These are phyloP conservation scores for Erysimum cheiri DNA, from an alignment of 441 rosid species.

Conservation along the genomic window DNA sequence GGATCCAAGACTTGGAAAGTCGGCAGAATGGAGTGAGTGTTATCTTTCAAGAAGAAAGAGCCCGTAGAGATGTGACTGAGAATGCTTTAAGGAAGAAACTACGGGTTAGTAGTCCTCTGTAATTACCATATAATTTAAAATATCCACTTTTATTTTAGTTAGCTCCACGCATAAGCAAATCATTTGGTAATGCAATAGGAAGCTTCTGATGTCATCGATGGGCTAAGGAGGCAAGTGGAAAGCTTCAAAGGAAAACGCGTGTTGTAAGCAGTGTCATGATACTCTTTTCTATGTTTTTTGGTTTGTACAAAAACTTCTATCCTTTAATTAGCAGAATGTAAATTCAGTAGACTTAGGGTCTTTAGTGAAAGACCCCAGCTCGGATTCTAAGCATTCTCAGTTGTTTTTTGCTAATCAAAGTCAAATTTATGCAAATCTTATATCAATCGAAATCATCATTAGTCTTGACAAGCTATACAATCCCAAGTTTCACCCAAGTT, in stretches of 20 bases:
- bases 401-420: not conserved
- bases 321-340: slow-evolving; percentile 1
- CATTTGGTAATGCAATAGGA: slow-evolving; percentile 36
- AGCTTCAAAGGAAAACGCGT: slow-evolving; percentile 24
- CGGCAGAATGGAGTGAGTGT: slow-evolving; percentile 17
- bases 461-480: not conserved
- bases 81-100: slow-evolving; percentile 39
- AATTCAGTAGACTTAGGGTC: not conserved
- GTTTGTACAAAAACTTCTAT: slow-evolving; percentile 3
- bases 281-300: not conserved
- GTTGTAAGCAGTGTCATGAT: not conserved
- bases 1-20: slow-evolving; percentile 38
- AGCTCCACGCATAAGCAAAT: not conserved
- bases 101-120: slow-evolving; percentile 45
- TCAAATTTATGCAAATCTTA: not conserved
- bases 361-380: slow-evolving; percentile 6
- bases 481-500: not conserved
- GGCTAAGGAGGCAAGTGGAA: slow-evolving; percentile 47
- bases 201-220: slow-evolving; percentile 46
- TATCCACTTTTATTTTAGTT: not conserved
- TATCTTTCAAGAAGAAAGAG: slow-evolving; percentile 44
- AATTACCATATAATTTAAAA: not conserved
- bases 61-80: slow-evolving; percentile 33
- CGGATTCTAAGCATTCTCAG: not conserved
- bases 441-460: not conserved